These are phyloP conservation scores for Theileria orientalis DNA, from an alignment of 169 alveolate genomes.

Conservation along the genomic window DNA sequence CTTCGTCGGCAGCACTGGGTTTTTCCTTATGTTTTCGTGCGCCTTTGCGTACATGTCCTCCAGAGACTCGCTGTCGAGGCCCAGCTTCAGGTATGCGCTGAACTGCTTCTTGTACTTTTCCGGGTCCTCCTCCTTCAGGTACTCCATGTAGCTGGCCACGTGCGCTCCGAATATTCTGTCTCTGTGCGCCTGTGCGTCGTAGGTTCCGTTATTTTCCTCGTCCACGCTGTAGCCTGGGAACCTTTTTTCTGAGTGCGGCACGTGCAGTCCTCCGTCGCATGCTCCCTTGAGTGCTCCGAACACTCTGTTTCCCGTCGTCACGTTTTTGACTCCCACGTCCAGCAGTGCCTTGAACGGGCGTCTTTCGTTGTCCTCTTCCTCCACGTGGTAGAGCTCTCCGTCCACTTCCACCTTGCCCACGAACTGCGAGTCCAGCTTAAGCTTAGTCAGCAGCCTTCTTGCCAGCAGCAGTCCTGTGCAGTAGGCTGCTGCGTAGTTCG, in stretches of 20 bases:
- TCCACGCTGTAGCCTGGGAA: conserved; percentile 97
- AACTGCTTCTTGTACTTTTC: conserved; percentile 94
- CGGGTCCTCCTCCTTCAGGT: conserved; percentile 94
- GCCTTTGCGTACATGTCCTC: conserved; percentile 96
- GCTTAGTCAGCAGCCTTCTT: conserved; percentile 92
- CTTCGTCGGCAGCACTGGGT: conserved; percentile 88
- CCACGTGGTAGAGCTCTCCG: conserved; percentile 96
- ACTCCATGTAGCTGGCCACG: conserved; percentile 95
- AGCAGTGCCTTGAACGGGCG: conserved; percentile 98
- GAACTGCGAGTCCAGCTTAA: conserved; percentile 89
- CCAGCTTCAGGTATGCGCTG: conserved; percentile 90
- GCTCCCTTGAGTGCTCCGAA: conserved; percentile 99
- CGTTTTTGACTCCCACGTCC: conserved; percentile 98
- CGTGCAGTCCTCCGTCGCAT: conserved; percentile 98
- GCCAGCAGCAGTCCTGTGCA: conserved; percentile 97
- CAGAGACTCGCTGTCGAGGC: conserved; percentile 90
- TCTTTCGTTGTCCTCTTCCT: conserved; percentile 90
- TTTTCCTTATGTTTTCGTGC: conserved; percentile 94
- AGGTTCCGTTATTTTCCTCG: conserved; percentile 85
- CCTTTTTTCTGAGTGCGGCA: conserved; percentile 98
- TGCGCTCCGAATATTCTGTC: conserved; percentile 97
- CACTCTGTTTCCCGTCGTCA: conserved; percentile 99
- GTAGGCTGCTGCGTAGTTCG: conserved; percentile 99
- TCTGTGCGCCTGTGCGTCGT: conserved; percentile 97
- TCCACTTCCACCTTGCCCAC: conserved; percentile 92